Base-by-base conservation (phyloP, 495 filamentous ascomycete genomes). In the Talaromyces thailandensis region DNA sequence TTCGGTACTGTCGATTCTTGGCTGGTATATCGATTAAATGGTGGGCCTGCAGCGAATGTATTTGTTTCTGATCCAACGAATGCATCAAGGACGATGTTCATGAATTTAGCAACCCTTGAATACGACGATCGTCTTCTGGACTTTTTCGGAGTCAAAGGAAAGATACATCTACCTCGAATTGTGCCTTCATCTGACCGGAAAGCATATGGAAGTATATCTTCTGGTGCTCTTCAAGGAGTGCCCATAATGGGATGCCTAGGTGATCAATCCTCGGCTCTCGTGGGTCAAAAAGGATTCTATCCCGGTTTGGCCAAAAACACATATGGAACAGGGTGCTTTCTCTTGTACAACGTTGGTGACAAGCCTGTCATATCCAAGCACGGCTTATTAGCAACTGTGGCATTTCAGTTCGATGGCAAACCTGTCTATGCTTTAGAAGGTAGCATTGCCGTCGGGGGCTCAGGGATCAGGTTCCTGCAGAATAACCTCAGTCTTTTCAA, bases 1-100 rank as follows among this genome's bases (percentile, higher is more conserved):
- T 96, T 98, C 70, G 93, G 93, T 23, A 97, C 93, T 11, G 87
- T 96, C 62, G 93, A 98, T 70, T 85, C 89, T 3, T 98, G 93
- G 93, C 77, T 98, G 40, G 85, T 96, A 7, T 97, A 92, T 74
- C 85, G 87, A 68, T 82, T 98, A 63, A 97, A 96, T 66, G 93
- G 92, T 58, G 90, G 90, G 25, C 82, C 78, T 32, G 67, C 79
- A 12, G 84, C 84, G 31, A 83, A 86, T 61, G 70, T 94, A 35
- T 88, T 90, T 70, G 90, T 98, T 61, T 92, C 93, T 14, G 93
- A 98, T 73, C 83, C 87, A 31, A 96, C 93, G 48, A 98, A 98
- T 74, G 93, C 93, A 16, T 95, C 91, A 26, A 79, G 93, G 58
- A 98, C 93, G 43, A 97, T 96, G 93, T 96, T 97, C 74, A 91